These are phyloP conservation scores for Centaurea solstitialis DNA, from an alignment of 129 eudicot genomes.

Conservation along the genomic window DNA sequence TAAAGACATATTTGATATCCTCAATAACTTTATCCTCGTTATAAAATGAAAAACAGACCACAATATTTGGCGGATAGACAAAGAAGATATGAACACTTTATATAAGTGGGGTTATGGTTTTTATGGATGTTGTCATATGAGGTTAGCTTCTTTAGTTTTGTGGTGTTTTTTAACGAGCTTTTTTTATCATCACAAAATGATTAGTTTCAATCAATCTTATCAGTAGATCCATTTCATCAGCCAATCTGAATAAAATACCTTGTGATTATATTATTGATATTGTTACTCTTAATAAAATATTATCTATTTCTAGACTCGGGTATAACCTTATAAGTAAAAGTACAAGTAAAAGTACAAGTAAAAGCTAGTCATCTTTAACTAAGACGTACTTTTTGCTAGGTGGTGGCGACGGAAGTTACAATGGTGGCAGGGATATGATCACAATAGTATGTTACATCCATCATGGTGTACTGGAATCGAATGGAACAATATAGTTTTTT, in stretches of 20 bases:
- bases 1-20: background rate
- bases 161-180: constrained; percentile 17
- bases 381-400: background rate
- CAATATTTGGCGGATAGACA: background rate
- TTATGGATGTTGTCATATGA: constrained; percentile 29
- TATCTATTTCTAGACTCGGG: background rate
- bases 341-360: too few relatives aligned
- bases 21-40: constrained; percentile 1
- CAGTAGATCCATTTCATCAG: background rate
- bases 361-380: background rate
- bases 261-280: too few relatives aligned
- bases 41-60: background rate
- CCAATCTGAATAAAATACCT: background rate
- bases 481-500: too few relatives aligned
- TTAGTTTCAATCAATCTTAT: constrained; percentile 9
- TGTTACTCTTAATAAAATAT: background rate
- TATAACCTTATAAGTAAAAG: background rate
- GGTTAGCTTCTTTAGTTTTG: constrained; percentile 19
- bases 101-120: constrained; percentile 20
- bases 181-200: constrained; percentile 22
- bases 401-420: too few relatives aligned
- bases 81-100: constrained; percentile 21
- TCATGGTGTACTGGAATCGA: too few relatives aligned
- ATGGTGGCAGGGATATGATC: too few relatives aligned
- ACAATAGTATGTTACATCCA: too few relatives aligned